A percentile compares a stretch with the other conserved stretches of the same genome.
These are phyloP conservation scores for Strobilomyces dryophilus DNA, from an alignment of 768 basidiomycete genomes.

Conservation along the genomic window DNA sequence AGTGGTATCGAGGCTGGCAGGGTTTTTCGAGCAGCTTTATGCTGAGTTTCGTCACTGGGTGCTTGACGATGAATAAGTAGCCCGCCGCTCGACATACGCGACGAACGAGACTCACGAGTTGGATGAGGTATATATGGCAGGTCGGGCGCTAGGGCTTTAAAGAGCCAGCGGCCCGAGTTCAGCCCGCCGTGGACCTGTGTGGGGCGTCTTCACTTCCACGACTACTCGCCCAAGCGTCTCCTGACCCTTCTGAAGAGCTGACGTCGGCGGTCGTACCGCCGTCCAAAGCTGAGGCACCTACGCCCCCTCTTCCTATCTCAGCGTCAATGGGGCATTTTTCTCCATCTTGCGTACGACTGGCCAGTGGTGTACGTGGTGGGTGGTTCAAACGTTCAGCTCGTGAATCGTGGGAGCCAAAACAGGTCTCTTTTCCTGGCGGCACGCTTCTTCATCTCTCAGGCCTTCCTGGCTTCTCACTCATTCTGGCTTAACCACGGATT, in stretches of 20 bases:
- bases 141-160: conserved; percentile 82
- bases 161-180: conserved; percentile 95
- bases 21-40: conserved; percentile 68
- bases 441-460: no score
- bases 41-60: conserved; percentile 96
- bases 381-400: no score
- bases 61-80: conserved; percentile 43
- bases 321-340: background rate
- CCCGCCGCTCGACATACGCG: background rate
- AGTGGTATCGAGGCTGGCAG: conserved; percentile 50
- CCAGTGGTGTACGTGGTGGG: no score
- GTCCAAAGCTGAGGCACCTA: conserved; percentile 29
- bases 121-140: conserved; percentile 77
- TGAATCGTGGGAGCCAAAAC: no score
- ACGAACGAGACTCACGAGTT: conserved; percentile 58
- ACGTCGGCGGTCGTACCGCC: conserved; percentile 26
- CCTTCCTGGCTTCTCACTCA: no score
- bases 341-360: conserved; percentile 25
- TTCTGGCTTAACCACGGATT: no score
- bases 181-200: conserved; percentile 82
- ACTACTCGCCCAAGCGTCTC: conserved; percentile 68
- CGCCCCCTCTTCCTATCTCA: conserved; percentile 16
- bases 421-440: no score
- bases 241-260: conserved; percentile 33
- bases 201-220: conserved; percentile 65